A percentile compares a stretch with the other conserved stretches of the same genome.
These are phyloP conservation scores for Hamamelis virginiana DNA, from an alignment of 164 flowering plant genomes.

Conservation along the genomic window DNA sequence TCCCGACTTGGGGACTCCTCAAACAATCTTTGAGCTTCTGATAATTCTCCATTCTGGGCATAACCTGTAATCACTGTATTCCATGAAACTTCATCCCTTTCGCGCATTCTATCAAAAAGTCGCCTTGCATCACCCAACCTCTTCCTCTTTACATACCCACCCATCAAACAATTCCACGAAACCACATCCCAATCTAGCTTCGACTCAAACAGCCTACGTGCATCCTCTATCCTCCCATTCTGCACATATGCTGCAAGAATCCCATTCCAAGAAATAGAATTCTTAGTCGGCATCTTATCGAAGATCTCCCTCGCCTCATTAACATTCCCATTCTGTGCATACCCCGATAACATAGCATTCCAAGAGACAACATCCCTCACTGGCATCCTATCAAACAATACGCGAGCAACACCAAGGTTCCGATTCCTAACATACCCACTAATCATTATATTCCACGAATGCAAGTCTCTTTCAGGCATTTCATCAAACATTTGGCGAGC, in stretches of 20 bases:
- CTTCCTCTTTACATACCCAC: conserved; percentile 70
- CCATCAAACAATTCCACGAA: conserved; percentile 89
- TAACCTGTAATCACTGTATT: conserved; percentile 79
- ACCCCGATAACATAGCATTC: conserved; percentile 82
- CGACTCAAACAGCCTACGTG: conserved; percentile 55
- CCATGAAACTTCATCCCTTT: conserved; percentile 82
- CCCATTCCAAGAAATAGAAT: conserved; percentile 84
- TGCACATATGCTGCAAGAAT: conserved; percentile 76
- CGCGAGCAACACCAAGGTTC: conserved; percentile 52
- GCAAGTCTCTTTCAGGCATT: conserved; percentile 67
- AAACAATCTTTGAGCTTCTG: conserved; percentile 67
- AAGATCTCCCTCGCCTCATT: conserved; percentile 71
- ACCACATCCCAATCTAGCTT: conserved; percentile 60
- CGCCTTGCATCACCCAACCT: conserved; percentile 58
- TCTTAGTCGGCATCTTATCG: conserved; percentile 60
- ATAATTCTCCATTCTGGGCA: conserved; percentile 67
- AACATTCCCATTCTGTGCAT: conserved; percentile 65
- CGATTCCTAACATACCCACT: conserved; percentile 51
- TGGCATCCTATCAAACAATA: conserved; percentile 73
- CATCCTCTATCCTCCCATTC: conserved; percentile 76
- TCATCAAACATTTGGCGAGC: conserved; percentile 58
- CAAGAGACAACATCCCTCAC: conserved; percentile 76
- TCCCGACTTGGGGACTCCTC: conserved; percentile 59
- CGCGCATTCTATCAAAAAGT: conserved; percentile 68
- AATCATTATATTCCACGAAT: conserved; percentile 85